Percentiles rank a stretch among this genome's conserved stretches.
Conservation (phyloP, 2,329 filamentous ascomycete species). For the Sphaerulina musiva region DNA sequence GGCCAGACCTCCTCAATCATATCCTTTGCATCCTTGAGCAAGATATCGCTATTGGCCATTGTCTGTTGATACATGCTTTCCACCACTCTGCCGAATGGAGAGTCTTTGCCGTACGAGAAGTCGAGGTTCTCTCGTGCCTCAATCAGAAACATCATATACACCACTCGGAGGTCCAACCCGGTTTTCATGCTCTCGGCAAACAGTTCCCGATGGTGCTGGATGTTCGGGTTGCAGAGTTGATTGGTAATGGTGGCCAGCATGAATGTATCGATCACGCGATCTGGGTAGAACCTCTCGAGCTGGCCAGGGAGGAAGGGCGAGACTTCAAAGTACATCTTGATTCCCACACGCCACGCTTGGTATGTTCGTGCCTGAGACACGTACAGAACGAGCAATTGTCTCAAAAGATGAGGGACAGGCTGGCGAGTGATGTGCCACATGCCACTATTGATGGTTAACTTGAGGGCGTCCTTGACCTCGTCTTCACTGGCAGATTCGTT, state of each 20-base stretch:
- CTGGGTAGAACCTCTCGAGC: constrained; percentile 42
- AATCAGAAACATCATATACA: constrained; percentile 40
- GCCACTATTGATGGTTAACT: constrained; percentile 31
- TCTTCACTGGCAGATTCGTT: constrained; percentile 20
- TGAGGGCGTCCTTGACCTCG: constrained; percentile 25
- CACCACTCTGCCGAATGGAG: constrained; percentile 28
- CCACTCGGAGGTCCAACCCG: constrained; percentile 38
- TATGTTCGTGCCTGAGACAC: constrained; percentile 41
- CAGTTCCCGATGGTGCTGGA: constrained; percentile 17
- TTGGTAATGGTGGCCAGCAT: constrained; percentile 24
- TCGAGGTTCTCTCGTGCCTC: constrained; percentile 38
- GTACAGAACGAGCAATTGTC: constrained; percentile 47
- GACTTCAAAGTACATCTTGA: constrained; percentile 47
- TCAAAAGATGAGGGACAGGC: constrained; percentile 49
- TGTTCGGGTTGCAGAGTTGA: constrained; percentile 20
- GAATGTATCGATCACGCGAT: constrained; percentile 47
- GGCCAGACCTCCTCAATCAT: constrained; percentile 50
- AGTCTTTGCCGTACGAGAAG: constrained; percentile 39
- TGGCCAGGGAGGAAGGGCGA: constrained; percentile 44
- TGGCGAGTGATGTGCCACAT: constrained; percentile 48
- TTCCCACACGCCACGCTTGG: constrained; percentile 46
- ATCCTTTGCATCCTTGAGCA: constrained; percentile 16
- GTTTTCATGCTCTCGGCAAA: constrained; percentile 30
- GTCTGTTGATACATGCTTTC: constrained; percentile 22
- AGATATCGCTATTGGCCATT: constrained; percentile 21